Conservation (phyloP, 257 asterid species). For the Mentha longifolia region DNA sequence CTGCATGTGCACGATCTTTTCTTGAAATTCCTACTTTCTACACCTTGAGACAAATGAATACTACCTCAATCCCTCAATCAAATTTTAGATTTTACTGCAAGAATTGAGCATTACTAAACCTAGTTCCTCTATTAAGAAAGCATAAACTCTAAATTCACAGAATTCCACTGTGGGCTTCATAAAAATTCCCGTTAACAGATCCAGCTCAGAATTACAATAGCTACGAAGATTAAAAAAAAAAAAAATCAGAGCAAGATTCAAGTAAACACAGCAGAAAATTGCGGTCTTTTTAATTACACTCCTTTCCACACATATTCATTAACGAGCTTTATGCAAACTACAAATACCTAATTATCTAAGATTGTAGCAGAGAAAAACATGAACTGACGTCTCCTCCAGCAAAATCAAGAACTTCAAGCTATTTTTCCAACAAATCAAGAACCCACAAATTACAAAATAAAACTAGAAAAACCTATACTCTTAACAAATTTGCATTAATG, state of each 20-base stretch:
- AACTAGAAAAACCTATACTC: too few relatives aligned
- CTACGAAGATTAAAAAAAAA: not conserved
- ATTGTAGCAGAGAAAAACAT: not conserved
- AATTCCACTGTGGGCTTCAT: not conserved
- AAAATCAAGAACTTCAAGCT: not conserved
- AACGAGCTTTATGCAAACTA: not conserved
- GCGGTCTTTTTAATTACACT: slow-evolving; percentile 5
- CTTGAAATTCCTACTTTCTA: slow-evolving; percentile 10
- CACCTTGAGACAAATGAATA: slow-evolving; percentile 15
- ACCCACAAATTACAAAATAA: not conserved
- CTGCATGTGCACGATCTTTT: not conserved
- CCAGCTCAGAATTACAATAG: slow-evolving; percentile 23
- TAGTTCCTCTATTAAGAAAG: not conserved
- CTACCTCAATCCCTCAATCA: not conserved
- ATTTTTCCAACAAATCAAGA: not conserved
- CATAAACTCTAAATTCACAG: slow-evolving; percentile 18
- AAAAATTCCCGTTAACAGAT: slow-evolving; percentile 24
- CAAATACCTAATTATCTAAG: not conserved
- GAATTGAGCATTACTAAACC: slow-evolving; percentile 10
- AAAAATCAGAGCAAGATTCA: not conserved
- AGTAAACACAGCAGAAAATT: not conserved
- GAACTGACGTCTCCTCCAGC: not conserved
- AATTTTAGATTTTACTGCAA: not conserved
- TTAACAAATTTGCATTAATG: too few relatives aligned
- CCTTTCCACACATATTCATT: not conserved